A percentile compares a stretch with the other conserved stretches of the same genome.
Conservation (phyloP, 176 grass and related monocot species). For the Hyparrhenia diplandra region DNA sequence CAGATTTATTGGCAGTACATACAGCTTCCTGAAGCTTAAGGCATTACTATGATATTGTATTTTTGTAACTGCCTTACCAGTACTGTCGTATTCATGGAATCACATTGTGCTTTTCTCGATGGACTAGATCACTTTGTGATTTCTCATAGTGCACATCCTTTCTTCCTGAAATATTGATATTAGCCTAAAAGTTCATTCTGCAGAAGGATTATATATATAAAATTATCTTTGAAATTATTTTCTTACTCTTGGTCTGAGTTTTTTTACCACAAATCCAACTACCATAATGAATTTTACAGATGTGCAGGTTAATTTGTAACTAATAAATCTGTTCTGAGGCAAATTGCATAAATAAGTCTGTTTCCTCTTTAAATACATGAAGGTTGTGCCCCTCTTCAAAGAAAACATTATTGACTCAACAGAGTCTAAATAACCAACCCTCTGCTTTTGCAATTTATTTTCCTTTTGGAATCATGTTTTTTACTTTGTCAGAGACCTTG, state of each 20-base stretch:
- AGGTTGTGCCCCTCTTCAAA: background rate
- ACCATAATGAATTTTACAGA: background rate
- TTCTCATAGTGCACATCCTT: background rate
- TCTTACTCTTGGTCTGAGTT: background rate
- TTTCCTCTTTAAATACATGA: slow-evolving; percentile 19
- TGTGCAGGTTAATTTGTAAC: background rate
- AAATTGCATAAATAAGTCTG: background rate
- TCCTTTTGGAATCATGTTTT: slow-evolving; percentile 26
- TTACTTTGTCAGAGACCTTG: slow-evolving; percentile 42
- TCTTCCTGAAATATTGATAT: background rate
- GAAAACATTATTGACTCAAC: background rate
- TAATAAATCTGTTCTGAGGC: background rate
- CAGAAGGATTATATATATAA: background rate
- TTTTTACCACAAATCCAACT: background rate
- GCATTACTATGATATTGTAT: background rate
- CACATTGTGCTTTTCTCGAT: background rate
- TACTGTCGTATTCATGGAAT: background rate
- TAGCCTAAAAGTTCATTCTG: slow-evolving; percentile 16
- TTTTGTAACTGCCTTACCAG: no score
- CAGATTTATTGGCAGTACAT: slow-evolving; percentile 18
- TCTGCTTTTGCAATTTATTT: slow-evolving; percentile 17
- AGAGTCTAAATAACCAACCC: background rate
- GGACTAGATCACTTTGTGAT: background rate
- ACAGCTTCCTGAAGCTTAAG: slow-evolving; percentile 11
- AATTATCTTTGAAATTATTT: background rate